Evolutionary conservation across 1,284 basidiomycete genomes (phyloP), one percentile per base, ranked within the genome.

Genomic region (Ganoderma resinaceum): DNA sequence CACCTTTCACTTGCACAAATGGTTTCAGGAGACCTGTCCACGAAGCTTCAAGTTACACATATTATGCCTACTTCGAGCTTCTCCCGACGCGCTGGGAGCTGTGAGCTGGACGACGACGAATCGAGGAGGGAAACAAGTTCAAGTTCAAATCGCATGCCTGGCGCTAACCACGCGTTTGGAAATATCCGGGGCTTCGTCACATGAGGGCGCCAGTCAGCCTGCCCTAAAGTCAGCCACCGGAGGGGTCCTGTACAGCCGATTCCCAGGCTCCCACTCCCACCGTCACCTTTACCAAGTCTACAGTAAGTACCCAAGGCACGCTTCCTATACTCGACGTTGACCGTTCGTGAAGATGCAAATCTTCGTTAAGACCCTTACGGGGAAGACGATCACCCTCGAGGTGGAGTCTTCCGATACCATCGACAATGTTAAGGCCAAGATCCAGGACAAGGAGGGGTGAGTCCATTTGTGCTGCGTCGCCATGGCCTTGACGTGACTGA

Each of bases 371-470:
- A 94, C 91, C 86, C 92, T 98, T 76, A 98, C 96, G 81, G 96
- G 96, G 76, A 98, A 97, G 92, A 97, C 96, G 73, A 97, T 98
- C 90, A 97, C 96, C 86, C 94, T 97, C 77, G 96, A 98, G 90
- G 96, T 98, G 77, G 95, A 97, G 88, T 95, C 95, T 77, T 95
- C 93, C 66, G 95, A 97, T 86, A 96, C 95, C 76, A 95, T 96
- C 82, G 95, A 96, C 88, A 96, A 95, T 80, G 93, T 95, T 82
- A 95, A 95, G 85, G 89, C 91, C 80, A 95, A 95, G 85, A 95
- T 95, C 80, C 93, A 95, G 84, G 93, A 95, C 84, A 95, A 95
- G 87, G 94, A 95, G 82, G 94, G 94, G 92, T 92, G 75, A 71
- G 88, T 72, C 14, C 29, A 38, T 53, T 33, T 61, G 3, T 35